phyloP scores from a whole-genome alignment of 2,329 filamentous ascomycete genomes.

The Leptographium flavum region DNA sequence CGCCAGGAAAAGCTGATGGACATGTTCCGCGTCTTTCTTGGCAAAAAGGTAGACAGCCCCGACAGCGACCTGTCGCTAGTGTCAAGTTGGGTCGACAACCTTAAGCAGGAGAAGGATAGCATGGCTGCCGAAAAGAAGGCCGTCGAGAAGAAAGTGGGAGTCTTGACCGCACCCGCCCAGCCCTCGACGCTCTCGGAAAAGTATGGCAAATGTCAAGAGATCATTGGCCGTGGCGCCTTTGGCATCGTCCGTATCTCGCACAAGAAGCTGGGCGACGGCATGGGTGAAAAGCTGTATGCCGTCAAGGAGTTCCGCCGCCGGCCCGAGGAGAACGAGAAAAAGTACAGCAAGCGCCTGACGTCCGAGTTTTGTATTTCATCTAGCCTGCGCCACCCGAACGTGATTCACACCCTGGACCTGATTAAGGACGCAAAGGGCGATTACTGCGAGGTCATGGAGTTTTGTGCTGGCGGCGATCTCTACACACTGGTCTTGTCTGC shows the following conservation, averaged over 20 bases:
- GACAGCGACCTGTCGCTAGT: slow-evolving; percentile 84
- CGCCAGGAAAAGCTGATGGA: slow-evolving; percentile 90
- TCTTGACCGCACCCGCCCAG: slow-evolving; percentile 18
- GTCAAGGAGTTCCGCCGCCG: slow-evolving; percentile 96
- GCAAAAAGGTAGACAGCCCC: slow-evolving; percentile 63
- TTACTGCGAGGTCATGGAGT: slow-evolving; percentile 99
- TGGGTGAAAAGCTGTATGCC: slow-evolving; percentile 78
- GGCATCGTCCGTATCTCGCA: slow-evolving; percentile 96
- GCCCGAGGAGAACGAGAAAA: slow-evolving; percentile 88
- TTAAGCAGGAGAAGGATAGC: slow-evolving; percentile 74
- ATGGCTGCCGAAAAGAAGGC: slow-evolving; percentile 51
- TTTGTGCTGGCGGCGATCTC: slow-evolving; percentile 88
- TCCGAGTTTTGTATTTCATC: slow-evolving; percentile 98
- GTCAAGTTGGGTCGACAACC: slow-evolving; percentile 88
- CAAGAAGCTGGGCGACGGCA: slow-evolving; percentile 75
- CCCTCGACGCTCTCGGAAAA: slow-evolving; percentile 67
- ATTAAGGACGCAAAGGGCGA: slow-evolving; percentile 93
- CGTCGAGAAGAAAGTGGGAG: slow-evolving; percentile 6
- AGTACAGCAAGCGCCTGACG: slow-evolving; percentile 93
- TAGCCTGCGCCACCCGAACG: slow-evolving; percentile 88
- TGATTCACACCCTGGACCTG: slow-evolving; percentile 93
- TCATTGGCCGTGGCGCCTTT: slow-evolving; percentile 91
- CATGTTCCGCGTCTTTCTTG: slow-evolving; percentile 77
- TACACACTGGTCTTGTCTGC: slow-evolving; percentile 87
- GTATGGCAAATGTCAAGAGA: slow-evolving; percentile 96